Evolutionary conservation across 2,329 filamentous ascomycete genomes (phyloP).

Genomic region (Monilinia laxa): DNA sequence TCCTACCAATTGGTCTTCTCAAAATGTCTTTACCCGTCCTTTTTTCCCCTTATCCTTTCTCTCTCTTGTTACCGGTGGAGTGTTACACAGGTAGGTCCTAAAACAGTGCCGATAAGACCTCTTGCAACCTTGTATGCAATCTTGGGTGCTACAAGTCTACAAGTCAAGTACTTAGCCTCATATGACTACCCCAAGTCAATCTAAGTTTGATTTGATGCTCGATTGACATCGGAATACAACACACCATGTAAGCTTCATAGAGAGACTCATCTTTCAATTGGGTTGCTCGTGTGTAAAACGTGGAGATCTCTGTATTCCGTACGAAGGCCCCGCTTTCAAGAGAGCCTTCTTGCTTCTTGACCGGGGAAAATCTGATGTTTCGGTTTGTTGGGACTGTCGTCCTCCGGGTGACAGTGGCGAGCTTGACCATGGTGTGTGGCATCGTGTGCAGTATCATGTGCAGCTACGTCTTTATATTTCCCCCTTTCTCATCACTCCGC

Average conservation of each 20-base stretch:
- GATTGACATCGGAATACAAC: constrained; percentile 1
- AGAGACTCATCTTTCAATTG: neutral
- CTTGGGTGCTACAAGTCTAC: neutral
- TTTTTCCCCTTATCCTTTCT: neutral
- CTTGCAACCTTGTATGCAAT: neutral
- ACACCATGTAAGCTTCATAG: neutral
- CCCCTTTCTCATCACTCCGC: neutral
- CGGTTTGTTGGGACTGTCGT: constrained; percentile 10
- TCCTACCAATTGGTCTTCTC: constrained; percentile 5
- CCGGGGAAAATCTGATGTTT: neutral
- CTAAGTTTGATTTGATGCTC: constrained; percentile 7
- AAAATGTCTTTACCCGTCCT: constrained; percentile 9
- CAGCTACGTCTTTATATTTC: constrained; percentile 7
- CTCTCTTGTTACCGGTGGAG: neutral
- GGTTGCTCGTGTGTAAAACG: constrained; percentile 6
- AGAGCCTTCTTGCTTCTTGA: neutral
- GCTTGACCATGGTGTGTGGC: neutral
- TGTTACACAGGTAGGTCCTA: constrained; percentile 9
- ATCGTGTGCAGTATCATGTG: neutral
- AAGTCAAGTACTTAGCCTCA: neutral
- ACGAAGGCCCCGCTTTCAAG: neutral
- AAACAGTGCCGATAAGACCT: constrained; percentile 6
- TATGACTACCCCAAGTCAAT: neutral
- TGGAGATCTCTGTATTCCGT: constrained; percentile 1
- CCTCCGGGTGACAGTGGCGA: neutral